These are phyloP conservation scores for Exophiala sideris DNA, from an alignment of 2,329 filamentous ascomycete genomes.

Conservation along the genomic window DNA sequence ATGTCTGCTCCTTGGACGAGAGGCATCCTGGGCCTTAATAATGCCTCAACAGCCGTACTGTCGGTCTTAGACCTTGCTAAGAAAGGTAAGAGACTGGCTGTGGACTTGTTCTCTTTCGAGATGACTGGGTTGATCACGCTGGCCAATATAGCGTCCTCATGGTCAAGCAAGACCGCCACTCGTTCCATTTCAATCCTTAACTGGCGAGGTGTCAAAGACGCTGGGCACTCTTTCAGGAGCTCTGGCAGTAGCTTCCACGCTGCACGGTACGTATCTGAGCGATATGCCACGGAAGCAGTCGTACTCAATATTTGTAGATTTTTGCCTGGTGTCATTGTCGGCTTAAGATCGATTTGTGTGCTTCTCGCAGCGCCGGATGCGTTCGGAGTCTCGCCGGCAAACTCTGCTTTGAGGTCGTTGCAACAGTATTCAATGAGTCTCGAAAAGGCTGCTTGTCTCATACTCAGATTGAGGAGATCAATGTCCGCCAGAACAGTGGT, in stretches of 20 bases:
- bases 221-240: constrained; percentile 56
- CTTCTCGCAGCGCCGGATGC: background rate
- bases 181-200: constrained; percentile 69
- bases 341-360: background rate
- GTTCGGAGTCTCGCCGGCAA: background rate
- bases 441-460: constrained; percentile 61
- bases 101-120: constrained; percentile 58
- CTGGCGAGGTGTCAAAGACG: constrained; percentile 56
- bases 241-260: constrained; percentile 61
- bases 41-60: constrained; percentile 58
- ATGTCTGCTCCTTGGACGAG: constrained; percentile 31
- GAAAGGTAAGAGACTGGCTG: constrained; percentile 76
- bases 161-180: constrained; percentile 68
- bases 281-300: constrained; percentile 1
- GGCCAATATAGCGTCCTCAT: constrained; percentile 71
- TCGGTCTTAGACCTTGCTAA: constrained; percentile 63
- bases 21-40: constrained; percentile 57
- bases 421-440: constrained; percentile 67
- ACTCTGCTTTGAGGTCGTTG: constrained; percentile 55
- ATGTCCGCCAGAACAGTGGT: constrained; percentile 57
- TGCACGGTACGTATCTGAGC: constrained; percentile 48
- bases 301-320: background rate
- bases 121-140: constrained; percentile 77
- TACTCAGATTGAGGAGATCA: constrained; percentile 65
- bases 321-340: background rate